A percentile compares a stretch with the other conserved stretches of the same genome.
These are phyloP conservation scores for Physcomitrium patens DNA, from an alignment of 225 moss, liverwort and hornwort species.

Conservation along the genomic window DNA sequence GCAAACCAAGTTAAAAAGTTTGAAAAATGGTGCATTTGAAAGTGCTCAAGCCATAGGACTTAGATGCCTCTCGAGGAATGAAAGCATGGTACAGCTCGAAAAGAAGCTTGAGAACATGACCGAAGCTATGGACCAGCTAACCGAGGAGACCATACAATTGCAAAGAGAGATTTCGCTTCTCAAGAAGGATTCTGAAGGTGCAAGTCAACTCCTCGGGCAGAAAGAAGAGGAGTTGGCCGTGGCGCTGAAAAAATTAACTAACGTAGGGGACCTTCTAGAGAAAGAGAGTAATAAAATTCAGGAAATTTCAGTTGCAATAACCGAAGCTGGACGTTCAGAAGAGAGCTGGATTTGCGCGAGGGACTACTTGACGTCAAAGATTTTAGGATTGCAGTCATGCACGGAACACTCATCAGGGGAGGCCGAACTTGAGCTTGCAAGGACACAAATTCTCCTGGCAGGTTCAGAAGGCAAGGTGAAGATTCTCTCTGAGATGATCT, in stretches of 20 bases:
- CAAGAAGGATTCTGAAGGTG: slow-evolving; percentile 30
- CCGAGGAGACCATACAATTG: slow-evolving; percentile 36
- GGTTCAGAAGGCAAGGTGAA: slow-evolving; percentile 35
- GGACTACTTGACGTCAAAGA: slow-evolving; percentile 8
- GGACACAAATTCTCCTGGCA: slow-evolving; percentile 16
- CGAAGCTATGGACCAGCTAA: slow-evolving; percentile 37
- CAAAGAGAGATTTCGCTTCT: slow-evolving; percentile 29
- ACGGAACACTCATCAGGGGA: neutral
- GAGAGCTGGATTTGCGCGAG: slow-evolving; percentile 30
- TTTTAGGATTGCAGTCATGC: neutral
- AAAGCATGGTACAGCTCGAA: slow-evolving; percentile 31
- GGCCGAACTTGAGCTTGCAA: slow-evolving; percentile 24
- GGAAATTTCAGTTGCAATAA: slow-evolving; percentile 36
- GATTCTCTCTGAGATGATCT: slow-evolving; percentile 22
- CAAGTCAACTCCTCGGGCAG: slow-evolving; percentile 32
- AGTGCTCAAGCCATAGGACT: slow-evolving; percentile 30
- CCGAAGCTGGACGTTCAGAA: slow-evolving; percentile 28
- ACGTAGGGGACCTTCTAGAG: slow-evolving; percentile 32
- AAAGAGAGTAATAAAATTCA: slow-evolving; percentile 38
- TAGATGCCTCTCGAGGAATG: slow-evolving; percentile 21
- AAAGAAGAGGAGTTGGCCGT: slow-evolving; percentile 40
- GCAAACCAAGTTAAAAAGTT: too few species aligned
- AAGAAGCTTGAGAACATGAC: slow-evolving; percentile 26
- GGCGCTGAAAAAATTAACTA: slow-evolving; percentile 26
- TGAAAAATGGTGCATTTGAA: slow-evolving; percentile 11